phyloP scores from a whole-genome alignment of 768 basidiomycete genomes.

The Russula virescens region DNA sequence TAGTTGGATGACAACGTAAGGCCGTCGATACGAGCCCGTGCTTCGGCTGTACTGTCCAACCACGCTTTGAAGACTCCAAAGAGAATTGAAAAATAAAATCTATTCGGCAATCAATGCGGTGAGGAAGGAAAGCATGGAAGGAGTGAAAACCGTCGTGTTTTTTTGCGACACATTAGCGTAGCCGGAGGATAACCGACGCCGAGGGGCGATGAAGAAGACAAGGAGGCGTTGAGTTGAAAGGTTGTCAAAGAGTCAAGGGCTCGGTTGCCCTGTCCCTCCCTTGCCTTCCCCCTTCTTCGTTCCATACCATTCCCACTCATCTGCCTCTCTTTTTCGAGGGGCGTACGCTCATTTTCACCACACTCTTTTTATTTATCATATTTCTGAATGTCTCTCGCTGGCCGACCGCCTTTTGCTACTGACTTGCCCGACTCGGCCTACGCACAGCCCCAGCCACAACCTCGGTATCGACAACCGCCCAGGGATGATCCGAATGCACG shows the following conservation, averaged over 20 bases:
- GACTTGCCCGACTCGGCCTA: conserved; percentile 62
- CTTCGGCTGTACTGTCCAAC: no score
- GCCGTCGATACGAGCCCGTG: no score
- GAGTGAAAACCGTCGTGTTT: no score
- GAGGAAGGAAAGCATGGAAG: no score
- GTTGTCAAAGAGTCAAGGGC: not conserved
- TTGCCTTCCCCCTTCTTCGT: not conserved
- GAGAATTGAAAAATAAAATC: no score
- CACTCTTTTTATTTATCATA: conserved; percentile 1
- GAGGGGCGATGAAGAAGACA: no score
- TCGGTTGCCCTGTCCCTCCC: conserved; percentile 5
- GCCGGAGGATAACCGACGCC: no score
- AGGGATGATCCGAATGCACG: conserved; percentile 45
- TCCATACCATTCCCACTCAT: not conserved
- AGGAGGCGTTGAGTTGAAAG: no score
- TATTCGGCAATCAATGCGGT: no score
- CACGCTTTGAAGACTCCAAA: no score
- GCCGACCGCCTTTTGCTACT: conserved; percentile 61
- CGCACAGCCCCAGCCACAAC: conserved; percentile 40
- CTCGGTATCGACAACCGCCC: conserved; percentile 38
- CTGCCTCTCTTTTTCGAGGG: not conserved
- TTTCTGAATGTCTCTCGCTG: conserved; percentile 41
- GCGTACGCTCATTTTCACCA: conserved; percentile 17
- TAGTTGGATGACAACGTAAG: no score
- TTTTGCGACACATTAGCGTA: no score